These are phyloP conservation scores for Protomyces pachydermus DNA, from an alignment of 1,139 yeast genomes.

Conservation along the genomic window DNA sequence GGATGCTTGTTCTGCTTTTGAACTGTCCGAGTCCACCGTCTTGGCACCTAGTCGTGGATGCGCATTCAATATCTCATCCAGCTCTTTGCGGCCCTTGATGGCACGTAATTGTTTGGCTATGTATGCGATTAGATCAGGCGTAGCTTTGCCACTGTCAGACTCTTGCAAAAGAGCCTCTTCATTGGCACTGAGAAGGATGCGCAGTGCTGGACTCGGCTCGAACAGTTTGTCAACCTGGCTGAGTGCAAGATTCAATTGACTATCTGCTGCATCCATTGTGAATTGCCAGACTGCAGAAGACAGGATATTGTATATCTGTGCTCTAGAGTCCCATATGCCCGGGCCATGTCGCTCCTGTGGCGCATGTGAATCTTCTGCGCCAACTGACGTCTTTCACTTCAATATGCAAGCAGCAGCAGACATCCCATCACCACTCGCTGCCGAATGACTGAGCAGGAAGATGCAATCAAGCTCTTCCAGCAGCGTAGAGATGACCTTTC, in stretches of 20 bases:
- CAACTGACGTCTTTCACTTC: too few relatives aligned
- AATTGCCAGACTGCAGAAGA: too few relatives aligned
- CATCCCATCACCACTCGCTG: background rate
- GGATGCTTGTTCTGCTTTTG: constrained; percentile 65
- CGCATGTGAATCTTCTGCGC: too few relatives aligned
- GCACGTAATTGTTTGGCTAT: background rate
- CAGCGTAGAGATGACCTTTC: background rate
- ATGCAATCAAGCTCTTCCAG: background rate
- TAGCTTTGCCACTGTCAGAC: background rate
- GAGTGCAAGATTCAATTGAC: background rate
- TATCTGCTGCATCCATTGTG: background rate
- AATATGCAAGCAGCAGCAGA: too few relatives aligned
- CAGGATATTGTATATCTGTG: too few relatives aligned
- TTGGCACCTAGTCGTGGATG: constrained; percentile 82
- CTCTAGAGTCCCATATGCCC: too few relatives aligned
- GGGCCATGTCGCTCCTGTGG: too few relatives aligned
- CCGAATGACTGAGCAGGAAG: background rate
- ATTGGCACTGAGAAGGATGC: background rate
- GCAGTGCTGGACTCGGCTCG: constrained; percentile 14
- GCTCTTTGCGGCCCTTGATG: constrained; percentile 1
- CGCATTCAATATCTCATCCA: constrained; percentile 42
- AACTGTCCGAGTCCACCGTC: constrained; percentile 54
- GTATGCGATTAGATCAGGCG: background rate
- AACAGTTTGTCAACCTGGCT: constrained; percentile 9
- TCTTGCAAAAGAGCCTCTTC: background rate